Evolutionary conservation across 208 protist species (phyloP), one percentile per base, ranked within the genome.

Genomic region (Vickermania spadyakhi): DNA sequence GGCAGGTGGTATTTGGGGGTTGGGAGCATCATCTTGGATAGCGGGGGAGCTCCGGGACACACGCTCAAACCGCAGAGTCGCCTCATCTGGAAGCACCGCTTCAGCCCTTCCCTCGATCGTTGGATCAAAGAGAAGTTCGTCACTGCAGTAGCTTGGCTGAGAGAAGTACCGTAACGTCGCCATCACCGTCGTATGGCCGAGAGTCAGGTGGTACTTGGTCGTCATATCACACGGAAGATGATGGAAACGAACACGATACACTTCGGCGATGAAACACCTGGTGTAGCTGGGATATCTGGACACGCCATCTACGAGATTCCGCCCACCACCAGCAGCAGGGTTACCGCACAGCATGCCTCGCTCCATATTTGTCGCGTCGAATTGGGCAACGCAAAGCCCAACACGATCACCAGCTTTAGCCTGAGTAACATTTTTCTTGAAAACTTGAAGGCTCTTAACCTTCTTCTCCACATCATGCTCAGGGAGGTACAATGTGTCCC

Each of bases 361-460:
- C 59, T 98, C 96, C 58, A 98, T 81, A 31, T 58, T 52, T 7
- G 75, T 75, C n/a, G 89, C 55, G 72, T 97, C 89, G 30, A 98
- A 89, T 66, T 97, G 84, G 1, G 86, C 83, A 0, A 98, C 89
- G 56, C 87, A 97, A 22, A 98, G 68, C 27, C 96, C 97, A 3
- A 97, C 74, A 28, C 96, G 75, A 64, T 98, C 95, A 22, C 93
- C 93, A 27, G 81, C 61, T 23, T 66, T 61, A 0, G 87, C 91
- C 18, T 36, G 27, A 64, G 80, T 59, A 18, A 98, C 90, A 2
- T 88, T 78, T 55, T 89, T 81, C 26, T 80, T 72, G 63, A 99
- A 99, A 52, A 97, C 81, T 71, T 99, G 96, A 54, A 98, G 80
- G 25, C 94, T 93, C 62, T 98, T 98, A 28, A 98, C 89, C 68